These are phyloP conservation scores for Alloascoidea africana DNA, from an alignment of 805 yeast species.

Conservation along the genomic window DNA sequence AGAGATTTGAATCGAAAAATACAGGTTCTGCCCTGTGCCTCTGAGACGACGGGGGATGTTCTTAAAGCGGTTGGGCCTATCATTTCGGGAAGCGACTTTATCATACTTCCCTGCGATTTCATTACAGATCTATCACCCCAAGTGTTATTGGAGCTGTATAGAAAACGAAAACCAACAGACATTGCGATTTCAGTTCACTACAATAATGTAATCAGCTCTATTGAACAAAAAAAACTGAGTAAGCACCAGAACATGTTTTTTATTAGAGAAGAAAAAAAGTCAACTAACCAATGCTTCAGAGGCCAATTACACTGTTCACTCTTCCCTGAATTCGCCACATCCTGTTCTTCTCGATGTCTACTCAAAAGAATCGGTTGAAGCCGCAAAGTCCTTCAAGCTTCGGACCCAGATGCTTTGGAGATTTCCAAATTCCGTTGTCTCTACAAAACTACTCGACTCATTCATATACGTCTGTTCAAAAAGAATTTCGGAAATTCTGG, in stretches of 20 bases:
- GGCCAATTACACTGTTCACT: constrained; percentile 17
- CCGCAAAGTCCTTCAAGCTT: constrained; percentile 54
- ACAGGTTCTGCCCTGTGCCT: constrained; percentile 13
- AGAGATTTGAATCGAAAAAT: constrained; percentile 1
- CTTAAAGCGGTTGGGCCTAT: constrained; percentile 28
- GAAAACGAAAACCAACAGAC: constrained; percentile 53
- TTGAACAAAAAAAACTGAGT: constrained; percentile 63
- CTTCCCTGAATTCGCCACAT: constrained; percentile 19
- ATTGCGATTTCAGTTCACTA: constrained; percentile 69
- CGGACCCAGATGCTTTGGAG: constrained; percentile 87
- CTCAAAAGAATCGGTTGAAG: constrained; percentile 51
- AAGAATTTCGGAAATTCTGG: constrained; percentile 36
- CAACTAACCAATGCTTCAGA: constrained; percentile 3
- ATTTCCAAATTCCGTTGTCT: constrained; percentile 62
- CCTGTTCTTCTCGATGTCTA: constrained; percentile 54
- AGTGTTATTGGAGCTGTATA: constrained; percentile 66
- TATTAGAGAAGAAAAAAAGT: constrained; percentile 30
- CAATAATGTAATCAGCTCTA: constrained; percentile 54
- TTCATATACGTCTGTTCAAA: constrained; percentile 52
- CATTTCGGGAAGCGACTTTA: constrained; percentile 35
- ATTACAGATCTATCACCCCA: constrained; percentile 88
- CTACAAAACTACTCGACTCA: constrained; percentile 62
- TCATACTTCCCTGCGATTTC: constrained; percentile 89
- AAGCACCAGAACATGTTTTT: constrained; percentile 45
- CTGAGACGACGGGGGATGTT: constrained; percentile 48